A percentile compares a stretch with the other conserved stretches of the same genome.
These are phyloP conservation scores for Shiraia bambusicola DNA, from an alignment of 2,329 filamentous ascomycete species.

Conservation along the genomic window DNA sequence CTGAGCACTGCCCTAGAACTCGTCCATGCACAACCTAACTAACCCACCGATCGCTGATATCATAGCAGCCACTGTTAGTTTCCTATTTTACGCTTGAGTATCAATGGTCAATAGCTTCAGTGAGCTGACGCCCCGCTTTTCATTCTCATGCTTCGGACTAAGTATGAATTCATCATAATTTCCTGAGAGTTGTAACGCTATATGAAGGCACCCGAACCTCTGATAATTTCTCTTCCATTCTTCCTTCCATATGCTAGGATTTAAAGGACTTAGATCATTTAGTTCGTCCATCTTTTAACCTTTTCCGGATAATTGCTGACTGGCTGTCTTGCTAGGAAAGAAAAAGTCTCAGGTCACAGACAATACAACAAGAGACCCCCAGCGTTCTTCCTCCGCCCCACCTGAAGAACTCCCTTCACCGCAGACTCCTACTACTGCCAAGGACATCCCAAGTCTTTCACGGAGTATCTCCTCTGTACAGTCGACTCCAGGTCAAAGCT, in stretches of 20 bases:
- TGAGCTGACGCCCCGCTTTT: conserved; percentile 15
- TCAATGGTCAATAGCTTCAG: conserved; percentile 9
- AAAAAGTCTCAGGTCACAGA: conserved; percentile 15
- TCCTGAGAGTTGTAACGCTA: conserved; percentile 1
- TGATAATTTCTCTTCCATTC: not conserved
- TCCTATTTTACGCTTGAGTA: conserved; percentile 1
- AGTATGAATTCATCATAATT: not conserved
- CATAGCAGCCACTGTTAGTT: not conserved
- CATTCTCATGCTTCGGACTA: conserved; percentile 7
- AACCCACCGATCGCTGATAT: conserved; percentile 1
- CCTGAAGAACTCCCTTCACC: conserved; percentile 8
- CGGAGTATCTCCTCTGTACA: conserved; percentile 2
- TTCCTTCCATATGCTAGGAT: conserved; percentile 22
- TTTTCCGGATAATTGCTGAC: conserved; percentile 4
- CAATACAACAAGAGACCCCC: conserved; percentile 6
- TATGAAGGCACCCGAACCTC: conserved; percentile 8
- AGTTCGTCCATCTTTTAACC: conserved; percentile 8
- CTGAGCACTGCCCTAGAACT: not conserved
- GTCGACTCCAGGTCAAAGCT: conserved; percentile 1
- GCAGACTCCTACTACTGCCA: not conserved
- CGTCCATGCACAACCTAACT: not conserved
- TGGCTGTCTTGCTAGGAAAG: conserved; percentile 12
- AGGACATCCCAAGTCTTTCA: not conserved
- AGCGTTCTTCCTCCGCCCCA: conserved; percentile 7
- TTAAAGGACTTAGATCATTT: conserved; percentile 19